These are phyloP conservation scores for Anethum foeniculum DNA, from an alignment of 140 eudicot genomes.

Conservation along the genomic window DNA sequence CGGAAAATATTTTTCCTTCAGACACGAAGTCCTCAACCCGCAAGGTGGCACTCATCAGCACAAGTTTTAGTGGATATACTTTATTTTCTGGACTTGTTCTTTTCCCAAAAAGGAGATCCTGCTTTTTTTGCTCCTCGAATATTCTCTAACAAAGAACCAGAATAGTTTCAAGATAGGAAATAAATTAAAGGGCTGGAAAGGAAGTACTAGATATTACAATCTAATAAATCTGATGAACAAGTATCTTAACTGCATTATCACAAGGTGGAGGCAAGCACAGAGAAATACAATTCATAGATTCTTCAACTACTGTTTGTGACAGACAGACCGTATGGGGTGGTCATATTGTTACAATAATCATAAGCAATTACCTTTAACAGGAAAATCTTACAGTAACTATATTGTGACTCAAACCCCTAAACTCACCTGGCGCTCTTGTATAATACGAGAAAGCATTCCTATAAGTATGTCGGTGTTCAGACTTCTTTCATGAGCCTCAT, in stretches of 20 bases:
- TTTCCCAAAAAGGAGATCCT: constrained; percentile 44
- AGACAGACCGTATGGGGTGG: neutral
- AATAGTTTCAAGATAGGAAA: neutral
- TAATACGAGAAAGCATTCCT: constrained; percentile 91
- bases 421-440: constrained; percentile 59
- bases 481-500: constrained; percentile 99
- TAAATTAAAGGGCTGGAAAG: neutral
- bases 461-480: constrained; percentile 92
- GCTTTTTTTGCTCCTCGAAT: constrained; percentile 48
- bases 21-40: constrained; percentile 80
- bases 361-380: neutral
- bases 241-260: neutral
- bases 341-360: neutral
- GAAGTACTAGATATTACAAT: neutral
- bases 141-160: constrained; percentile 34
- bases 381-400: neutral
- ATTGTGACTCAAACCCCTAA: neutral
- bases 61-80: constrained; percentile 66
- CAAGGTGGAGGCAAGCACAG: neutral
- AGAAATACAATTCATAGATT: neutral
- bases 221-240: neutral
- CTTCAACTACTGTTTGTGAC: neutral
- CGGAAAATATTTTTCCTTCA: constrained; percentile 38
- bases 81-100: constrained; percentile 31
- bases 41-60: constrained; percentile 94